phyloP scores from a whole-genome alignment of 495 filamentous ascomycete species.

The Hypoxylon lenormandii region DNA sequence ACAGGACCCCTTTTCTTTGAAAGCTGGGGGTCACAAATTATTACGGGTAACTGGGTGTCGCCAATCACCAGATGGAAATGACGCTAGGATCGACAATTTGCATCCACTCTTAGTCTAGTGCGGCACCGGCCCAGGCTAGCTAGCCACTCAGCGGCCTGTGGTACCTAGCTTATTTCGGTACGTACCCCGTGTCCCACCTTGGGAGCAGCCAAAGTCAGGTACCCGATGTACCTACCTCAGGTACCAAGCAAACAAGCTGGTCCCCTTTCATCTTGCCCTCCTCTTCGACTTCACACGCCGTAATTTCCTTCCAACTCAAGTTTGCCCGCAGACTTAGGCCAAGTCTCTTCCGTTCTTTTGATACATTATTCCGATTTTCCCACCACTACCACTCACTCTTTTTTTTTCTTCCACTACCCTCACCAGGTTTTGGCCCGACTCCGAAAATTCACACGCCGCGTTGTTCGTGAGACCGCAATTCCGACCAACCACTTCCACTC shows the following conservation, averaged over 20 bases:
- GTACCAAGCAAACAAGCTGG: constrained; percentile 34
- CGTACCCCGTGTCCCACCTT: constrained; percentile 26
- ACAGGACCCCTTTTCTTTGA: constrained; percentile 22
- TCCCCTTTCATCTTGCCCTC: constrained; percentile 37
- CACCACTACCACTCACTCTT: constrained; percentile 41
- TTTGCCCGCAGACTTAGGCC: constrained; percentile 12
- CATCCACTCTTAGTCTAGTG: constrained; percentile 31
- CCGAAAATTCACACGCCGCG: constrained; percentile 43
- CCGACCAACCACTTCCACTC: constrained; percentile 49
- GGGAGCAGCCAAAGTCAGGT: constrained; percentile 20
- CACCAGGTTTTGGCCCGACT: constrained; percentile 49
- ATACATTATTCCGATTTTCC: constrained; percentile 52
- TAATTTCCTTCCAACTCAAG: constrained; percentile 25
- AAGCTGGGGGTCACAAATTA: constrained; percentile 18
- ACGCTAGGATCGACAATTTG: constrained; percentile 47
- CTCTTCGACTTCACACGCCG: constrained; percentile 27
- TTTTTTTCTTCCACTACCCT: constrained; percentile 37
- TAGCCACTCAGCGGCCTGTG: constrained; percentile 34
- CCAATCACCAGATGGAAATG: constrained; percentile 29
- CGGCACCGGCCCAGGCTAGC: constrained; percentile 29
- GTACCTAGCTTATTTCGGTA: constrained; percentile 32
- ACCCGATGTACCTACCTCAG: background rate
- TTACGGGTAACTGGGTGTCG: constrained; percentile 2
- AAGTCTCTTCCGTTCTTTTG: constrained; percentile 40
- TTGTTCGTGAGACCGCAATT: constrained; percentile 46